Percentiles rank a stretch among this genome's conserved stretches.
Evolutionary conservation across 1,284 basidiomycete genomes (phyloP).

Genomic region (Athelia psychrophila): DNA sequence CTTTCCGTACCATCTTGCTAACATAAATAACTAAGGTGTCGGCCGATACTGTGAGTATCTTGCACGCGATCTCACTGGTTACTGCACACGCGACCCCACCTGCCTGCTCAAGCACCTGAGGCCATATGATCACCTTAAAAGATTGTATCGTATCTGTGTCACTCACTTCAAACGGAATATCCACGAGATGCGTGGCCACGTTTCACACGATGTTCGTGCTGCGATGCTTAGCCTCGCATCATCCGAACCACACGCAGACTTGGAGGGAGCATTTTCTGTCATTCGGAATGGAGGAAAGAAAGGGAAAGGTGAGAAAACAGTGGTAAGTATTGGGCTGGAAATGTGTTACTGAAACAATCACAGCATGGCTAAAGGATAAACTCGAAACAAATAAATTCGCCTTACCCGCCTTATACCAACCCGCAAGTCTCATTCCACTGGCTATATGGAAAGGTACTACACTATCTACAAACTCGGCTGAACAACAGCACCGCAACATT

Average conservation of each 20-base stretch:
- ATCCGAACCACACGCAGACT: conserved; percentile 15
- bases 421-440: conserved; percentile 19
- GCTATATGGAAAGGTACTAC: conserved; percentile 21
- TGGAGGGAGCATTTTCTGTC: conserved; percentile 12
- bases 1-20: background rate
- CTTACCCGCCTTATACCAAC: conserved; percentile 19
- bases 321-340: background rate
- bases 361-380: conserved; percentile 25
- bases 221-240: conserved; percentile 21
- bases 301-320: conserved; percentile 10
- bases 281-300: conserved; percentile 16
- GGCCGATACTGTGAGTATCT: background rate
- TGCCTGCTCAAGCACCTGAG: background rate
- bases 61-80: background rate
- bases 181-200: conserved; percentile 8
- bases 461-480: conserved; percentile 22
- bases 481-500: conserved; percentile 20
- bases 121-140: conserved; percentile 18
- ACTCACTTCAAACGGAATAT: conserved; percentile 19
- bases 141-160: conserved; percentile 13
- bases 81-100: background rate
- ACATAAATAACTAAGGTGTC: background rate
- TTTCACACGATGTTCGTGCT: conserved; percentile 6
- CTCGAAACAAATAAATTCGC: conserved; percentile 11
- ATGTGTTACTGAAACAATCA: background rate